Conservation (phyloP, 2,329 filamentous ascomycete genomes). For the Aphanoascus verrucosus region DNA sequence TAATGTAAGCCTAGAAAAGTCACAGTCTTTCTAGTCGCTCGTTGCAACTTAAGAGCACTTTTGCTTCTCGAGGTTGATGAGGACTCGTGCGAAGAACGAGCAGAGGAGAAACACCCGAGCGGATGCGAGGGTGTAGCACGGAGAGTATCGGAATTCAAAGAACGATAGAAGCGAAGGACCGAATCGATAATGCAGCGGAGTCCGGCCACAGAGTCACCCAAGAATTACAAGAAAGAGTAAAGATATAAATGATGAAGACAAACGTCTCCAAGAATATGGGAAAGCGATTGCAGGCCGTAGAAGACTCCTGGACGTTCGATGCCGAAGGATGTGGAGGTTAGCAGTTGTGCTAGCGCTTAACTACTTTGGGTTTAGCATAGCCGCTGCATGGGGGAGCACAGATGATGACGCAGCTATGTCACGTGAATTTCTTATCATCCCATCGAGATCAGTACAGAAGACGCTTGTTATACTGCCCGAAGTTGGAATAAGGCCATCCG, state of each 20-base stretch:
- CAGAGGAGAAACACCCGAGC: neutral
- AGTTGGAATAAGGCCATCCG: neutral
- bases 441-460: neutral
- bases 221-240: conserved; percentile 5
- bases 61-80: neutral
- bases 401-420: no score
- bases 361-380: conserved; percentile 8
- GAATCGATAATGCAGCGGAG: neutral
- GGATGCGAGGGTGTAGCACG: neutral
- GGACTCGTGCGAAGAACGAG: neutral
- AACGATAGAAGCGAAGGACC: neutral
- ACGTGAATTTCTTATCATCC: neutral
- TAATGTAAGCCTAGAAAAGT: neutral
- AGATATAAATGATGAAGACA: neutral
- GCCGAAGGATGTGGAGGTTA: conserved; percentile 7
- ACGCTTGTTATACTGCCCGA: no score
- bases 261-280: neutral
- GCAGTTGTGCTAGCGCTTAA: neutral
- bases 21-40: neutral
- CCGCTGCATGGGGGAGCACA: neutral
- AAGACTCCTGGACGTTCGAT: conserved; percentile 7
- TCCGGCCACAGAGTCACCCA: neutral
- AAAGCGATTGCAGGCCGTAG: neutral
- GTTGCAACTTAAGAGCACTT: neutral
- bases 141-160: neutral